Evolutionary conservation across 2,329 filamentous ascomycete genomes (phyloP), one percentile per base, ranked within the genome.

Genomic region (Paraphaeosphaeria sporulosa): DNA sequence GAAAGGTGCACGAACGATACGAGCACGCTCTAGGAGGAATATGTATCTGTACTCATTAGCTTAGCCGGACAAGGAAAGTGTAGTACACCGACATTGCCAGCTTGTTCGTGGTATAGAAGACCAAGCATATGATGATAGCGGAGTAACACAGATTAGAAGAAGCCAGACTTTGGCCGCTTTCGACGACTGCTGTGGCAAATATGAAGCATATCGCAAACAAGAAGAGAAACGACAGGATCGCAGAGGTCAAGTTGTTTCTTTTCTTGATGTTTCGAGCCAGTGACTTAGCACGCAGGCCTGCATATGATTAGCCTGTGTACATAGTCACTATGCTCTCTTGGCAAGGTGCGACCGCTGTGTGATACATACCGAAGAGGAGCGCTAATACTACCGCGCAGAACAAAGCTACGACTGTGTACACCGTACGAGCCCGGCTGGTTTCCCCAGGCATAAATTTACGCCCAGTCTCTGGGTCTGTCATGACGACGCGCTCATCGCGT

Each of bases 21-120:
- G 76, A 13, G 72, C 71, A 19, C 78, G 72, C 61, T 80, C 78
- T 13, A 79, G 70, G 8, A 79, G 68, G 61, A 79, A 79, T 13
- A 78, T 64, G 55, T 79, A 78, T 44, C 72, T 72, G 38, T 21
- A 19, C 8, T 23, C 17, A 23, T 46, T 15, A 46, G 42, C 2
- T 62, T 2, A 60, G 55, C 12, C 30, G 2, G 17, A n/a, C 13
- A 17, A 6, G 0, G 13, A 23, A 4, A 36, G n/a, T 27, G 36
- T 13, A 5, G 12, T 25, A 6, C 15, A 57, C 64, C 15, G 60
- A 71, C 60, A 77, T 70, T 23, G 68, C 55, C 2, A 74, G 58
- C 48, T 80, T 79, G 55, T 67, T 72, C 8, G 63, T 63, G 15
- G 78, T 67, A 56, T 79, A 79, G 62, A 79, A 80, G 23, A 73